These are phyloP conservation scores for Cordyceps tenuipes DNA, from an alignment of 2,329 filamentous ascomycete species.

Conservation along the genomic window DNA sequence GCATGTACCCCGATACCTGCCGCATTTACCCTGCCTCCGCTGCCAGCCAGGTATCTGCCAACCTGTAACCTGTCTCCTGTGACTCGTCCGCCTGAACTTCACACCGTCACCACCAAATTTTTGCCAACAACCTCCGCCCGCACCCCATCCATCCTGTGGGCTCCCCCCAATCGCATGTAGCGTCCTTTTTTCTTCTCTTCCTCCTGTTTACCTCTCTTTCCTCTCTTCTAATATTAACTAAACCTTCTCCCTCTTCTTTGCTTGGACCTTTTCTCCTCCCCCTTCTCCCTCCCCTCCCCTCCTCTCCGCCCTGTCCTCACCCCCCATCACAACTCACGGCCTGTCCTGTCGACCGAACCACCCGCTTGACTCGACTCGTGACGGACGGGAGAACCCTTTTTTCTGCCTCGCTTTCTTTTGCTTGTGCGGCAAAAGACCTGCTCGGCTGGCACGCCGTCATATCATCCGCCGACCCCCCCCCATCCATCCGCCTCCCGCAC, in stretches of 20 bases:
- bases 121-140: slow-evolving; percentile 5
- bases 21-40: too few relatives aligned
- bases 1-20: too few relatives aligned
- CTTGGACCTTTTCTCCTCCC: neutral
- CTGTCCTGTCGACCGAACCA: neutral
- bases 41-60: neutral
- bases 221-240: neutral
- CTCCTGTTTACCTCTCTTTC: neutral
- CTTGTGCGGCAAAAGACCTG: neutral
- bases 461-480: neutral
- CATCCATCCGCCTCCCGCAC: slow-evolving; percentile 1
- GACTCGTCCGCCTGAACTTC: neutral
- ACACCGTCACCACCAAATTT: neutral
- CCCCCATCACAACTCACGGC: neutral
- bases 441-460: slow-evolving; percentile 1
- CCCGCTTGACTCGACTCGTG: neutral
- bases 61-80: neutral
- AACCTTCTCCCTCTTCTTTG: neutral
- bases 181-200: slow-evolving; percentile 2
- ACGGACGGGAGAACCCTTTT: neutral
- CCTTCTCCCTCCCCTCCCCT: neutral
- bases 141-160: slow-evolving; percentile 1
- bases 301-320: neutral
- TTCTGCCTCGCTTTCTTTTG: neutral
- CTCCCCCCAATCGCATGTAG: neutral